These are phyloP conservation scores for Quercus lobata DNA, from an alignment of 331 rosid species.

Conservation along the genomic window DNA sequence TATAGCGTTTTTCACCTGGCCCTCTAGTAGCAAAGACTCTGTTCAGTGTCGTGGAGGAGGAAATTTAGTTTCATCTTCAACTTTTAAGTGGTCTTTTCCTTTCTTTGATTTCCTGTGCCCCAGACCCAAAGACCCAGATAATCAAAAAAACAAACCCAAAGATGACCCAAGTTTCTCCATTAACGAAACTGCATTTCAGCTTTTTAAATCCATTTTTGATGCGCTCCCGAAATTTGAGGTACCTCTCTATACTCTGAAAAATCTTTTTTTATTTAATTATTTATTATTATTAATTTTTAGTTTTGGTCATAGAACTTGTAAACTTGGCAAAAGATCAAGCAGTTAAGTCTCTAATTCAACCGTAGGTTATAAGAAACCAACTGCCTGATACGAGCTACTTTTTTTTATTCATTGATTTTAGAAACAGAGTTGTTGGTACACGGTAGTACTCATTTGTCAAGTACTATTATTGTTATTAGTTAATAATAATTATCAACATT, in stretches of 20 bases:
- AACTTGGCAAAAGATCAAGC: too few relatives aligned
- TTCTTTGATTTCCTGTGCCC: conserved; percentile 40
- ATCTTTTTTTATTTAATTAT: background rate
- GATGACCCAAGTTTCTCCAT: conserved; percentile 19
- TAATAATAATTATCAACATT: too few relatives aligned
- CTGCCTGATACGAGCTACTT: too few relatives aligned
- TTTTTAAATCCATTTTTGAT: background rate
- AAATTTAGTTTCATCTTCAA: conserved; percentile 24
- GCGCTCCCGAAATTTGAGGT: conserved; percentile 29
- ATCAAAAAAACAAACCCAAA: too few relatives aligned
- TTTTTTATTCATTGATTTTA: too few relatives aligned
- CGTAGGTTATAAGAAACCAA: too few relatives aligned
- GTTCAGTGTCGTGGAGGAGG: background rate
- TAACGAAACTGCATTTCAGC: conserved; percentile 19
- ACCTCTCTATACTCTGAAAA: background rate
- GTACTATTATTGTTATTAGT: too few relatives aligned
- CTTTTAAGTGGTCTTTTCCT: conserved; percentile 11
- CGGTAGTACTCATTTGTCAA: too few relatives aligned
- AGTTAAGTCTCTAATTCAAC: too few relatives aligned
- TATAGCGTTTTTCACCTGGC: background rate
- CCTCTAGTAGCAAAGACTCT: background rate
- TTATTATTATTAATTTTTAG: background rate
- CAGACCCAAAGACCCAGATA: background rate
- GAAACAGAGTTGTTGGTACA: too few relatives aligned
- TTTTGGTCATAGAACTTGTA: too few relatives aligned